Evolutionary conservation across 1,284 basidiomycete species (phyloP).

Genomic region (Uromyces viciae-fabae): DNA sequence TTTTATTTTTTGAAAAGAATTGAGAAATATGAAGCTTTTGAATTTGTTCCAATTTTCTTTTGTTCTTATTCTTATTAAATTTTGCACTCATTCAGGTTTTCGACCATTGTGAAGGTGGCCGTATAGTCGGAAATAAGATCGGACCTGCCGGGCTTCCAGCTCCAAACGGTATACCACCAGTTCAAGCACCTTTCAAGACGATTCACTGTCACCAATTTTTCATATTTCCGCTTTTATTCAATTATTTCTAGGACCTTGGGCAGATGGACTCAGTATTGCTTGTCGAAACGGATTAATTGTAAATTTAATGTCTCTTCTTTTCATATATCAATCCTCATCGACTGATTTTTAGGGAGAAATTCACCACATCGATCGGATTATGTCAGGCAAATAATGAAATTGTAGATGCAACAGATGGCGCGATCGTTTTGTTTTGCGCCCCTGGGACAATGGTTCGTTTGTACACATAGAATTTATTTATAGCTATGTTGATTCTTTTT

Average conservation of each 20-base stretch:
- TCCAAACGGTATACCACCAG: constrained; percentile 19
- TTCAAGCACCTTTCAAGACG: no score
- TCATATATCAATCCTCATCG: no score
- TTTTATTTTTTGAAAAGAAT: background rate
- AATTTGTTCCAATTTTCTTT: background rate
- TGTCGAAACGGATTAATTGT: constrained; percentile 42
- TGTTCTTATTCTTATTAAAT: background rate
- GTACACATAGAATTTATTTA: no score
- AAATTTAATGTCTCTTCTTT: background rate
- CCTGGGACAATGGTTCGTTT: constrained; percentile 30
- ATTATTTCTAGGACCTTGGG: constrained; percentile 39
- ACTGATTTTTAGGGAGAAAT: no score
- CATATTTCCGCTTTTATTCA: background rate
- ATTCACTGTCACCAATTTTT: no score
- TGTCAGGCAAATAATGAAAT: constrained; percentile 44
- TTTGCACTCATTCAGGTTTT: constrained; percentile 24
- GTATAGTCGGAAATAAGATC: constrained; percentile 39
- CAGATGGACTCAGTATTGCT: constrained; percentile 44
- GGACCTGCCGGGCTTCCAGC: constrained; percentile 32
- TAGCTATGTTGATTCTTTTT: no score
- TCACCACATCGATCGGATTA: no score
- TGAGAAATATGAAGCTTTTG: background rate
- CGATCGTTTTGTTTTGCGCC: constrained; percentile 44
- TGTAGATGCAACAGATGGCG: constrained; percentile 43
- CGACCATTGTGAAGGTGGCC: constrained; percentile 27